Conservation (phyloP, 768 basidiomycete genomes). For the Tricholoma bakamatsutake region DNA sequence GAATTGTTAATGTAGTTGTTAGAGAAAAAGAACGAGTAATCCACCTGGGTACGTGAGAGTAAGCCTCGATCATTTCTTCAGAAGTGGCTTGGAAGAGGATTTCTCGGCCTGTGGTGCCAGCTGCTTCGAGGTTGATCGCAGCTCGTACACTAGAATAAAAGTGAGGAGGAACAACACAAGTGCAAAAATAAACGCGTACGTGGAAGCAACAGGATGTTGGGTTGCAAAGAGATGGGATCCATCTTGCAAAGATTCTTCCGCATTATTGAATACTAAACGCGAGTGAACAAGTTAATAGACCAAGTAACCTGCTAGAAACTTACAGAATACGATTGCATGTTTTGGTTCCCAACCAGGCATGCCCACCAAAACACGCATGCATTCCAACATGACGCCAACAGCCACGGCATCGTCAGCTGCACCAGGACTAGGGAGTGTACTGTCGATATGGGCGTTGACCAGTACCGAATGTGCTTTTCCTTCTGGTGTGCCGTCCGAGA, state of each 20-base stretch:
- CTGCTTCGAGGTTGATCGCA: conserved; percentile 73
- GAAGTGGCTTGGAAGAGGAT: conserved; percentile 95
- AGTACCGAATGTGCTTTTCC: conserved; percentile 81
- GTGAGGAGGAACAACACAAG: background rate
- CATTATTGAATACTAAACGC: conserved; percentile 84
- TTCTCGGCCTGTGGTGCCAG: conserved; percentile 82
- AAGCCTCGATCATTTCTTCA: conserved; percentile 90
- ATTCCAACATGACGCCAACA: conserved; percentile 90
- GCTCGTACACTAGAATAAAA: conserved; percentile 61
- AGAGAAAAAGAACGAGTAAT: background rate
- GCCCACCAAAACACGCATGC: conserved; percentile 67
- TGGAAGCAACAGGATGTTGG: conserved; percentile 69
- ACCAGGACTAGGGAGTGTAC: conserved; percentile 83
- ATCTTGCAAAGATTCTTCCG: conserved; percentile 93
- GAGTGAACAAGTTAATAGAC: background rate
- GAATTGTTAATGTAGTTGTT: background rate
- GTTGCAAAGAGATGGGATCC: conserved; percentile 92
- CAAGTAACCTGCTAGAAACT: conserved; percentile 24
- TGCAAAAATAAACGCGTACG: conserved; percentile 39
- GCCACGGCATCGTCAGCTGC: conserved; percentile 86
- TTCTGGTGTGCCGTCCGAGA: conserved; percentile 68
- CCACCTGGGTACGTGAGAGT: conserved; percentile 75
- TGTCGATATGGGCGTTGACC: conserved; percentile 87
- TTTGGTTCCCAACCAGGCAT: conserved; percentile 68
- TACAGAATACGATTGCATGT: conserved; percentile 78